Evolutionary conservation across 768 basidiomycete genomes (phyloP).

Genomic region (Tulasnella sp.): DNA sequence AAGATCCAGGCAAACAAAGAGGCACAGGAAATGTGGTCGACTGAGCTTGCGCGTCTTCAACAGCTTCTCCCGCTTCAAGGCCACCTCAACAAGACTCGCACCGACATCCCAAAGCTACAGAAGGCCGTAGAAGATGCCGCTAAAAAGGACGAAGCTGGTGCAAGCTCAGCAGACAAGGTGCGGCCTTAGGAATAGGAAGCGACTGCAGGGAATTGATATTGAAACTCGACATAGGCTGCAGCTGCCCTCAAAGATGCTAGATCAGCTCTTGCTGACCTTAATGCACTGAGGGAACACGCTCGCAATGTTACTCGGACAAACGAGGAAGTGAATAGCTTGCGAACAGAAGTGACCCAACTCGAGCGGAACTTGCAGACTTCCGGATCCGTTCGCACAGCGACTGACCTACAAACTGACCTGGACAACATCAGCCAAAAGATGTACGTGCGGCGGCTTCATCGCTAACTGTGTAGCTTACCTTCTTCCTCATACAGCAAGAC

Average conservation of each 20-base stretch:
- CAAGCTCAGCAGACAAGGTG: conserved; percentile 56
- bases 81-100: conserved; percentile 47
- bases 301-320: conserved; percentile 27
- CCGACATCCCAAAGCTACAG: conserved; percentile 63
- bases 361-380: conserved; percentile 62
- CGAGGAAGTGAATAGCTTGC: conserved; percentile 48
- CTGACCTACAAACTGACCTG: conserved; percentile 77
- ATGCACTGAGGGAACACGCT: conserved; percentile 43
- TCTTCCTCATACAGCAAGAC: conserved; percentile 41
- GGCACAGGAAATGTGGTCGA: conserved; percentile 54
- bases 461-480: background rate
- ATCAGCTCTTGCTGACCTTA: conserved; percentile 48
- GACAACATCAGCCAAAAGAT: conserved; percentile 53
- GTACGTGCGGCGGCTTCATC: conserved; percentile 39
- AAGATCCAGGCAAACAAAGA: conserved; percentile 37
- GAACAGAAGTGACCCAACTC: conserved; percentile 51
- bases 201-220: background rate
- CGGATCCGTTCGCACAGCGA: conserved; percentile 72
- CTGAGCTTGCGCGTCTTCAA: conserved; percentile 50
- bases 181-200: conserved; percentile 17
- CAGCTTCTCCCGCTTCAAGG: conserved; percentile 50
- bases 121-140: conserved; percentile 53
- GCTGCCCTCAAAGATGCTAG: conserved; percentile 50
- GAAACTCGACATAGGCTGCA: conserved; percentile 1
- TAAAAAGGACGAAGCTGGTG: conserved; percentile 45